Evolutionary conservation across 768 basidiomycete species (phyloP), one percentile per base, ranked within the genome.

Genomic region (Termitomyces eurrhizus): DNA sequence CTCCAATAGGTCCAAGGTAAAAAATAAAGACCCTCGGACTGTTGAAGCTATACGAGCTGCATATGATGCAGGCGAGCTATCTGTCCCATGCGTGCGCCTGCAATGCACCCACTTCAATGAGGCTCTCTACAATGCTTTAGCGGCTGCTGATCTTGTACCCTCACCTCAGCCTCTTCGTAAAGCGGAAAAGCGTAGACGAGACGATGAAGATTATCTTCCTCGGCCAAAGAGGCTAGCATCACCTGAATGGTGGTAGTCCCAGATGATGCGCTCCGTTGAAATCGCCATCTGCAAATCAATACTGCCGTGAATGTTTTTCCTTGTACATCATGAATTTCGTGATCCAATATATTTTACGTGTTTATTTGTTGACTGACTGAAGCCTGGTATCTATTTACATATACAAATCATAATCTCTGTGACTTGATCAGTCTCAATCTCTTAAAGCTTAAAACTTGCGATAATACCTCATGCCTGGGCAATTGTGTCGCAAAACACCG

Each of bases 51-150:
- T 82, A 29, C 59, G 68, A n/a, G 64, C 66, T n/a, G 74, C 75
- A n/a, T 85, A 84, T 68, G 72, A 80, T 53, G 58, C 63, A 16
- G 82, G 82, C 18, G 63, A 73, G 55, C 70, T 79, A 21, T 66
- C 63, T 12, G 80, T 80, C 11, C 82, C 82, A 6, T 84, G 83
- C 63, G 79, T 83, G 49, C 73, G 73, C 49, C 69, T 85, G 36
- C 72, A 75, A 56, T 83, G 77, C 64, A 67, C 79, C 24, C 73
- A 70, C 39, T 84, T 80, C 66, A 76, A 82, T 63, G 68, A 75
- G 14, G 68, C 67, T 33, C 72, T 85, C 13, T 76, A 74, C 61
- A 59, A 61, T 3, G 73, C 71, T 24, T 62, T 78, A 42, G 39
- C 64, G 32, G 44, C 57, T 39, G 56, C 61, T n/a, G 63, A 59